A percentile compares a stretch with the other conserved stretches of the same genome.
phyloP scores from a whole-genome alignment of 1,284 basidiomycete species.

The Puccinia novopanici region DNA sequence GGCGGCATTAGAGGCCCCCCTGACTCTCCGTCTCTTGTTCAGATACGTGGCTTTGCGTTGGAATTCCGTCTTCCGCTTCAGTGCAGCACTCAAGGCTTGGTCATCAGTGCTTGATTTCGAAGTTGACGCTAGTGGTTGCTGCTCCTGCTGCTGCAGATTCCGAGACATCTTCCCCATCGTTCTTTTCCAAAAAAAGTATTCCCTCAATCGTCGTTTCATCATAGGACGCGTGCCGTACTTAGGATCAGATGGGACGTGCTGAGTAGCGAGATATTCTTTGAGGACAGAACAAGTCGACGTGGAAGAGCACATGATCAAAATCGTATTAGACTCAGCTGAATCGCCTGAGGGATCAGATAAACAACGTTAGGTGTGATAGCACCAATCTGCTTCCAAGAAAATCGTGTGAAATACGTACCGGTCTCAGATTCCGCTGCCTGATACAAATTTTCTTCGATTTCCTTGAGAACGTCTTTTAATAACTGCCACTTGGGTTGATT shows the following conservation, averaged over 20 bases:
- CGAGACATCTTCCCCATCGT: conserved; percentile 61
- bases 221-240: conserved; percentile 60
- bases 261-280: conserved; percentile 71
- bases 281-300: conserved; percentile 73
- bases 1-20: conserved; percentile 23
- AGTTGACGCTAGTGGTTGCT: conserved; percentile 10
- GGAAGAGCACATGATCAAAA: conserved; percentile 86
- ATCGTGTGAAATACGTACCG: conserved; percentile 11
- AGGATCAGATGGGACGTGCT: conserved; percentile 32
- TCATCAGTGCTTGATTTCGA: conserved; percentile 4
- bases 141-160: conserved; percentile 13
- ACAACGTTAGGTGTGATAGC: background rate
- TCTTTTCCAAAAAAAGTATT: conserved; percentile 81
- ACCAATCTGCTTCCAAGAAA: background rate
- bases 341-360: background rate
- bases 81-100: conserved; percentile 61
- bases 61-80: conserved; percentile 73
- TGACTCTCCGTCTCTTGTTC: conserved; percentile 48
- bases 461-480: conserved; percentile 79
- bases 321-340: conserved; percentile 62
- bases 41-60: conserved; percentile 53
- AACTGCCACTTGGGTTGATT: conserved; percentile 94
- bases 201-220: conserved; percentile 73
- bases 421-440: conserved; percentile 51
- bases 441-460: conserved; percentile 84